These are phyloP conservation scores for Solanum boliviense DNA, from an alignment of 257 asterid genomes.

Conservation along the genomic window DNA sequence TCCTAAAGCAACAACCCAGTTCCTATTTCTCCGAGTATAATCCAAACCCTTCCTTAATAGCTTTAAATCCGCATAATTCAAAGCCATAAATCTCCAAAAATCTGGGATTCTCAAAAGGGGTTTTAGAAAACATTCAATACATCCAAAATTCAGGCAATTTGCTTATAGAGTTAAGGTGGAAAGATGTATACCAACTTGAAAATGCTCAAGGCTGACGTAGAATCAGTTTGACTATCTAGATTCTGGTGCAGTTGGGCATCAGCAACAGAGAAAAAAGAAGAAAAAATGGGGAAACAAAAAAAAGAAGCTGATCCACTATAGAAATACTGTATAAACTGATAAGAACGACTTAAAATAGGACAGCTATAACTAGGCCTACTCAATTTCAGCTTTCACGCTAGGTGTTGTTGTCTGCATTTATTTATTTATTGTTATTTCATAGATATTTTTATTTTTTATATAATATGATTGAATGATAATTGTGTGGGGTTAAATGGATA, in stretches of 20 bases:
- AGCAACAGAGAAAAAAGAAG: not conserved
- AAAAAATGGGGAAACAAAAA: not conserved
- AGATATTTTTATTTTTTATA: not conserved
- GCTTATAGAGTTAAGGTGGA: not conserved
- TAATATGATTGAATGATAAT: not conserved
- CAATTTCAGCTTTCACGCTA: not conserved
- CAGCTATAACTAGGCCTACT: not conserved
- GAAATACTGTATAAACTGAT: not conserved
- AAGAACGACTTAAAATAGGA: not conserved
- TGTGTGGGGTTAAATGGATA: not conserved
- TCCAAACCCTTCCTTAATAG: constrained; percentile 20
- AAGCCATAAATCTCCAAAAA: not conserved
- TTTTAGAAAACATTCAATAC: not conserved
- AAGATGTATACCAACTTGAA: not conserved
- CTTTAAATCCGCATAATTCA: constrained; percentile 27
- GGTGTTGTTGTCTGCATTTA: not conserved
- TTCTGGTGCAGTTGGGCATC: not conserved
- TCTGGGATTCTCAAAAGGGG: not conserved
- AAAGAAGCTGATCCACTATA: not conserved
- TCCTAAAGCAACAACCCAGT: constrained; percentile 35
- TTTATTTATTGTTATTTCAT: not conserved
- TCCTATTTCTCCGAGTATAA: constrained; percentile 26
- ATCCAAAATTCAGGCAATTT: not conserved
- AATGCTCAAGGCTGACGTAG: not conserved
- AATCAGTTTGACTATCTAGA: not conserved